Percentiles rank a stretch among this genome's conserved stretches.
phyloP scores from a whole-genome alignment of 805 yeast species.

The Pichia cabralensis region DNA sequence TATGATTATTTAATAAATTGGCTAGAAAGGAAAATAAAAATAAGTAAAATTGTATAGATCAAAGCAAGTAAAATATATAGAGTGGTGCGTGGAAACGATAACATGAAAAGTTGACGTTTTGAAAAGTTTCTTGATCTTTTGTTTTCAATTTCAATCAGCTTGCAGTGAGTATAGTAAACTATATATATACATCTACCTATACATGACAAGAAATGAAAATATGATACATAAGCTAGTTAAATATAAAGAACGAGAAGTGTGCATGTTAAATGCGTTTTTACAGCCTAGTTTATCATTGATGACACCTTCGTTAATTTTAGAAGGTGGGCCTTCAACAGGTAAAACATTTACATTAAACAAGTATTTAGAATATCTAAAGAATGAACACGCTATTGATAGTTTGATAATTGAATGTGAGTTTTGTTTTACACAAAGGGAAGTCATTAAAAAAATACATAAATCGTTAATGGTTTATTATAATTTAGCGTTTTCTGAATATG shows the following conservation, averaged over 20 bases:
- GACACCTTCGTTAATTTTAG: slow-evolving; percentile 32
- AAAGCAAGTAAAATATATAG: too few species aligned
- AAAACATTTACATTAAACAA: slow-evolving; percentile 31
- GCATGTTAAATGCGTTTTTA: slow-evolving; percentile 28
- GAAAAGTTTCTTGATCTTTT: too few species aligned
- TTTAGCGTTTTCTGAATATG: slow-evolving; percentile 5
- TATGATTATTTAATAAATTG: too few species aligned
- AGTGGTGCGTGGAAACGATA: too few species aligned
- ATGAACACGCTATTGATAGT: slow-evolving; percentile 14
- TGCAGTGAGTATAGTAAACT: too few species aligned
- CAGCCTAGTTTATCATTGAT: slow-evolving; percentile 20
- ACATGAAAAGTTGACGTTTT: too few species aligned
- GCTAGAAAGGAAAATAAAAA: too few species aligned
- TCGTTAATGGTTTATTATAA: slow-evolving; percentile 5
- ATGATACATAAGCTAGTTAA: slow-evolving; percentile 6
- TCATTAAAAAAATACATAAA: slow-evolving; percentile 33
- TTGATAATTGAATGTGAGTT: slow-evolving; percentile 36
- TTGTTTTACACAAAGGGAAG: slow-evolving; percentile 30
- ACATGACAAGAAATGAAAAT: neutral
- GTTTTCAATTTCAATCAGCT: too few species aligned
- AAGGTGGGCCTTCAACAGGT: slow-evolving; percentile 42
- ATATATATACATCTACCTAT: neutral
- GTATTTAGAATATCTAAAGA: slow-evolving; percentile 22
- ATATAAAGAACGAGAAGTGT: slow-evolving; percentile 28
- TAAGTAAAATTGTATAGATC: too few species aligned